Base-by-base conservation (phyloP, 2,329 filamentous ascomycete genomes). In the Pestalotiopsis sp. region DNA sequence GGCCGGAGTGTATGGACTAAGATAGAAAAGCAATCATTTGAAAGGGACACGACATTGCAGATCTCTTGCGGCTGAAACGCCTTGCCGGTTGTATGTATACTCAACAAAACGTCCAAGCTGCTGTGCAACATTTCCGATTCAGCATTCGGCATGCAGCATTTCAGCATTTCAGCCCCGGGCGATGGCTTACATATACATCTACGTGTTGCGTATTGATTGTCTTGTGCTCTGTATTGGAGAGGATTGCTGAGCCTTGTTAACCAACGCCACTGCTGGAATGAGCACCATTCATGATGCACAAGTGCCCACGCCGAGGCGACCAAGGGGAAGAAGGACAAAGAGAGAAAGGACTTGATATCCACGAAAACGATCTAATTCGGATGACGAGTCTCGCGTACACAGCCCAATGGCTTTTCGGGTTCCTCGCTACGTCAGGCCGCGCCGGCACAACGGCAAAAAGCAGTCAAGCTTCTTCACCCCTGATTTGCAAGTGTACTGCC, bases 401-500 rank as follows among this genome's bases (percentile, higher is more conserved):
- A 35, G 22, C 22, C 22, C 56, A 26, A 22, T 35, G 56, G 22
- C 56, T 11, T 35, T 35, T 35, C 24, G 6, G 24, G 14, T 58
- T 10, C 4, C 22, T 58, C 56, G 20, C 56, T 58, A 61, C 24
- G 30, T 26, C 26, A 35, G 35, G 11, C 9, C 38, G 30, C n/a
- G n/a, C 38, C 60, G 60, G 60, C 20, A 52, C 38, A 52, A 61
- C 38, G 60, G 60, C 60, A 63, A 26, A 52, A 17, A 52, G 44
- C 14, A 14, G n/a, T 20, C n/a, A 35, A 35, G 30, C 30, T 35
- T 35, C 30, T 35, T 63, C 14, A n/a, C 20, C 60, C 60, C 60
- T 63, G 60, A 63, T 63, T 39, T 63, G 26, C 60, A 17, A 17
- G 11, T 63, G 60, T 63, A 63, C 60, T 63, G 60, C 60, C 60